phyloP scores from a whole-genome alignment of 768 basidiomycete species.

The Termitomyces eurrhizus region DNA sequence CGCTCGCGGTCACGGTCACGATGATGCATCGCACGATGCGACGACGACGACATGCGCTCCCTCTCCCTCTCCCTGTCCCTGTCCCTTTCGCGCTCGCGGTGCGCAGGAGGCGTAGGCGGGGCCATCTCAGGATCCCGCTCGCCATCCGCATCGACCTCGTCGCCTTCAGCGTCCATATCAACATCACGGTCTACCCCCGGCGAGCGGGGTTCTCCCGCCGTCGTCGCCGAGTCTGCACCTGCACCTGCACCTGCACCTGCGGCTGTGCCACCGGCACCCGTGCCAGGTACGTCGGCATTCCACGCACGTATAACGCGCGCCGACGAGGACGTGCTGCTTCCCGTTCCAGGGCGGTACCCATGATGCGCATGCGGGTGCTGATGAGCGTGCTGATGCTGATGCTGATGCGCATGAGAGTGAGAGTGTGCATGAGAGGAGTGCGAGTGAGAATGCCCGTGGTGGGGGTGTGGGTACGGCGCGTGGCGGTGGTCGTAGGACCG shows the following conservation, averaged over 20 bases:
- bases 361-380: background rate
- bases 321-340: background rate
- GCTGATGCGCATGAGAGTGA: too few relatives aligned
- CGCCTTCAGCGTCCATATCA: slow-evolving; percentile 11
- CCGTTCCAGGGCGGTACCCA: background rate
- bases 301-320: slow-evolving; percentile 8
- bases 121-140: slow-evolving; percentile 26
- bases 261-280: background rate
- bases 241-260: too few relatives aligned
- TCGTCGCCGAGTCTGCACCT: too few relatives aligned
- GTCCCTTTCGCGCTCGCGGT: background rate
- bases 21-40: background rate
- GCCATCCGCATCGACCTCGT: slow-evolving; percentile 23
- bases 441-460: background rate
- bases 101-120: background rate
- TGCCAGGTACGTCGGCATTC: background rate
- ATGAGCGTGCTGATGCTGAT: too few relatives aligned
- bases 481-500: background rate
- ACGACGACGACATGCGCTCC: background rate
- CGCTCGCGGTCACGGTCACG: background rate
- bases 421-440: background rate
- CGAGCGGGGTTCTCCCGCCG: background rate
- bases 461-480: background rate
- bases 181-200: background rate
- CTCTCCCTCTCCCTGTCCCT: too few relatives aligned